Percentiles rank a stretch among this genome's conserved stretches.
Conservation (phyloP, 805 yeast genomes). For the Ogataea methanolica region DNA sequence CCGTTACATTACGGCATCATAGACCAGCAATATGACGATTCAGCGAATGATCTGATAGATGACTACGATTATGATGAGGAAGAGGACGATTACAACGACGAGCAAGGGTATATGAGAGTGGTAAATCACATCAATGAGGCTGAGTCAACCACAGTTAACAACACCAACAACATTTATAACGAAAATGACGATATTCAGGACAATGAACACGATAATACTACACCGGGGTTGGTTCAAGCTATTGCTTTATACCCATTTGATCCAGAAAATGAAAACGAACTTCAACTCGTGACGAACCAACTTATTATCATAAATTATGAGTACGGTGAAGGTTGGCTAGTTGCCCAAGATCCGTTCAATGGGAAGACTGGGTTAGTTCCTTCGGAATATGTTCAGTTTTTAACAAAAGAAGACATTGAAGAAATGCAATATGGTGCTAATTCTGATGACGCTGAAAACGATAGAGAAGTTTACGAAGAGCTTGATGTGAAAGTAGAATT, state of each 20-base stretch:
- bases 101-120: constrained; percentile 18
- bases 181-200: background rate
- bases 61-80: constrained; percentile 3
- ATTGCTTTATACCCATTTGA: constrained; percentile 83
- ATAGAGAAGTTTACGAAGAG: constrained; percentile 9
- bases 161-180: background rate
- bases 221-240: constrained; percentile 40
- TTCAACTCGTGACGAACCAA: constrained; percentile 75
- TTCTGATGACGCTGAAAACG: constrained; percentile 23
- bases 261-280: constrained; percentile 94
- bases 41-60: background rate
- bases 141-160: no score
- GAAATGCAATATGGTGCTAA: constrained; percentile 12
- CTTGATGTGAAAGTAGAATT: constrained; percentile 7
- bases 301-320: constrained; percentile 79
- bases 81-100: constrained; percentile 17
- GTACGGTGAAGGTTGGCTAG: constrained; percentile 98
- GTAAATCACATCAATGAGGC: constrained; percentile 5
- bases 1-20: constrained; percentile 66
- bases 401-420: constrained; percentile 24
- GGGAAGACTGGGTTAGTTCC: constrained; percentile 92
- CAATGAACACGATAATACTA: constrained; percentile 11
- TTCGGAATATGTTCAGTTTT: constrained; percentile 78
- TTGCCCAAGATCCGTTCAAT: constrained; percentile 73
- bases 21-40: constrained; percentile 4